A percentile compares a stretch with the other conserved stretches of the same genome.
phyloP scores from a whole-genome alignment of 2,329 filamentous ascomycete genomes.

The Pseudonectria foliicola region DNA sequence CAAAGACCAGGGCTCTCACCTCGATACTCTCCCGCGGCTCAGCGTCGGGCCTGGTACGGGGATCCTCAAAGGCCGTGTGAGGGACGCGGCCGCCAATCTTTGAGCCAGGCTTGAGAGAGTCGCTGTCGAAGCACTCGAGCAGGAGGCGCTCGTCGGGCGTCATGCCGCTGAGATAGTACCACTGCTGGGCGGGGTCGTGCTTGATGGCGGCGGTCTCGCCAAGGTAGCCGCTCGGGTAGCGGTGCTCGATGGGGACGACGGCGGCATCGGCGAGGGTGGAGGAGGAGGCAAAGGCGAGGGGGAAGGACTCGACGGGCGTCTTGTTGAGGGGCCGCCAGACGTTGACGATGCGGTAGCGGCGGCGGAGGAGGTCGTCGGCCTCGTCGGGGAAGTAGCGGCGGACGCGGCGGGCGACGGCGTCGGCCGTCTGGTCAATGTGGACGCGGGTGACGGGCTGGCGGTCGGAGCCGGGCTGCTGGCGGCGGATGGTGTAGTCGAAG shows the following conservation, averaged over 20 bases:
- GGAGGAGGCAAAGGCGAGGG: conserved; percentile 63
- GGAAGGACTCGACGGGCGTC: conserved; percentile 56
- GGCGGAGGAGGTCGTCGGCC: conserved; percentile 56
- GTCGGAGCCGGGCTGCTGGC: conserved; percentile 48
- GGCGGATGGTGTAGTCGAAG: conserved; percentile 87
- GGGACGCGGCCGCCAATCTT: conserved; percentile 52
- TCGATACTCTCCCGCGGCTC: conserved; percentile 81
- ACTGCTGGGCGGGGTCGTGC: conserved; percentile 56
- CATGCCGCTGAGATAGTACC: conserved; percentile 79
- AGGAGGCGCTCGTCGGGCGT: conserved; percentile 63
- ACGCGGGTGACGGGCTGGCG: conserved; percentile 64
- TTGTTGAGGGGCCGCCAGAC: conserved; percentile 67
- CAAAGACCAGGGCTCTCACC: conserved; percentile 79
- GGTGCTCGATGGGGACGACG: conserved; percentile 64
- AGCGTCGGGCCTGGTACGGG: conserved; percentile 61
- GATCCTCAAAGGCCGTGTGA: conserved; percentile 75
- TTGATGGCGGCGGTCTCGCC: conserved; percentile 69
- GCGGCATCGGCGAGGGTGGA: conserved; percentile 54
- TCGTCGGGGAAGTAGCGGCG: conserved; percentile 59
- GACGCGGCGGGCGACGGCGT: conserved; percentile 61
- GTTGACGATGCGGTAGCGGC: conserved; percentile 77
- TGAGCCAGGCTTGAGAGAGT: conserved; percentile 41
- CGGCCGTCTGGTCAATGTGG: conserved; percentile 76
- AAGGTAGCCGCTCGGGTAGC: conserved; percentile 56
- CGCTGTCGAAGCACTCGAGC: conserved; percentile 72